These are phyloP conservation scores for Candida parachauliodes DNA, from an alignment of 805 yeast genomes.

Conservation along the genomic window DNA sequence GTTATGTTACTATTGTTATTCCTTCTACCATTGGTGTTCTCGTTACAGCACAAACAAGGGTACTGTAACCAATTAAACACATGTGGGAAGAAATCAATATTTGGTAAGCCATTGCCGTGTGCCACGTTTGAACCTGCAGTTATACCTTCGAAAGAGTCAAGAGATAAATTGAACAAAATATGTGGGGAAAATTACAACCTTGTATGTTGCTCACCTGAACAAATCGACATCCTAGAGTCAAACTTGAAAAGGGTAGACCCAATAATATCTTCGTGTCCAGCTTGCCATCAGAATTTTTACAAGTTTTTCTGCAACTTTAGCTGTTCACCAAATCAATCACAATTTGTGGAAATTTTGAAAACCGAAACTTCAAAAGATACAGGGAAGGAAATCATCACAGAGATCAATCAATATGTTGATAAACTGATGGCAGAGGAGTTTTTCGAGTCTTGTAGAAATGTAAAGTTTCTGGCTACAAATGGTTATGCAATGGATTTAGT, in stretches of 20 bases:
- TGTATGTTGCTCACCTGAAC: slow-evolving; percentile 71
- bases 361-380: slow-evolving; percentile 47
- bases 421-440: slow-evolving; percentile 58
- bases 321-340: slow-evolving; percentile 80
- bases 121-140: slow-evolving; percentile 53
- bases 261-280: slow-evolving; percentile 63
- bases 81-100: slow-evolving; percentile 78
- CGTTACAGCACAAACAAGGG: slow-evolving; percentile 33
- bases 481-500: slow-evolving; percentile 95
- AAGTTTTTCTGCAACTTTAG: slow-evolving; percentile 84
- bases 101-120: slow-evolving; percentile 81
- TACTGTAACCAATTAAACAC: slow-evolving; percentile 54
- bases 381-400: slow-evolving; percentile 62
- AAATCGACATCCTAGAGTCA: slow-evolving; percentile 50
- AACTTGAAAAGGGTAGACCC: slow-evolving; percentile 45
- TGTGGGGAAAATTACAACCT: slow-evolving; percentile 70
- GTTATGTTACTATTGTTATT: slow-evolving; percentile 1
- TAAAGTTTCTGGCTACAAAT: slow-evolving; percentile 91
- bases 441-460: slow-evolving; percentile 81
- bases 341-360: slow-evolving; percentile 64
- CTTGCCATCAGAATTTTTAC: slow-evolving; percentile 81
- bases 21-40: neutral
- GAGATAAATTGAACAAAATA: slow-evolving; percentile 45
- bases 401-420: slow-evolving; percentile 61
- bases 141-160: slow-evolving; percentile 42